Evolutionary conservation across 2,329 filamentous ascomycete genomes (phyloP), one percentile per base, ranked within the genome.

Genomic region (Coniochaeta sp.): DNA sequence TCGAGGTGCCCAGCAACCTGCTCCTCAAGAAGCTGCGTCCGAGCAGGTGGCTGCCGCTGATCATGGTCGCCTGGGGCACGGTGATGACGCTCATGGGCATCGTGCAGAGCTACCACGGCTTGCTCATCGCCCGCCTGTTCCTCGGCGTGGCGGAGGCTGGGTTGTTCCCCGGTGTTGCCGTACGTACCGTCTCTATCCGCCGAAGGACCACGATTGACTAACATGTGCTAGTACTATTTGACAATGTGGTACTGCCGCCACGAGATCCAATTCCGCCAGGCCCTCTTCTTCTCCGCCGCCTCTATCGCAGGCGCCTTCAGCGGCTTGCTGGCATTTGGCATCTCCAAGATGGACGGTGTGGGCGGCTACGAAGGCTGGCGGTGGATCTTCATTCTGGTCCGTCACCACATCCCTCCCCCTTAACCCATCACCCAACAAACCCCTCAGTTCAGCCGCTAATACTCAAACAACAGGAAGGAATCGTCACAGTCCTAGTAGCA

Each of bases 251-350:
- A 83, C 53, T 77, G 72, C 18, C 72, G 78, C n/a, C 72, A 76
- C 49, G 78, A 81, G 54, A 74, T 79, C 27, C 76, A 78, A 51
- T 63, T 78, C 20, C 70, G 78, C 1, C 74, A 77, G 55, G 87
- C 89, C 1, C 79, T 91, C 49, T 92, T 94, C 75, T 95, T 92
- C 72, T 88, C 86, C 0, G 87, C 88, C 0, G 88, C 89, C 0
- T 88, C 89, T 0, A 72, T 94, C 0, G 87, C 89, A 0, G 89
- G 89, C 1, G 89, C 85, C 0, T 90, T 90, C 58, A 86, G 84
- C 56, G 87, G 87, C 4, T 73, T 90, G 3, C 71, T 90, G 1
- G 86, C 87, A 0, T 86, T 82, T 35, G 86, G 74, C 0, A 89
- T 90, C 52, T 76, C 76, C 8, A 78, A 85, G 51, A 88, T 90